A percentile compares a stretch with the other conserved stretches of the same genome.
These are phyloP conservation scores for Trypanosoma mega DNA, from an alignment of 208 protist genomes.

Conservation along the genomic window DNA sequence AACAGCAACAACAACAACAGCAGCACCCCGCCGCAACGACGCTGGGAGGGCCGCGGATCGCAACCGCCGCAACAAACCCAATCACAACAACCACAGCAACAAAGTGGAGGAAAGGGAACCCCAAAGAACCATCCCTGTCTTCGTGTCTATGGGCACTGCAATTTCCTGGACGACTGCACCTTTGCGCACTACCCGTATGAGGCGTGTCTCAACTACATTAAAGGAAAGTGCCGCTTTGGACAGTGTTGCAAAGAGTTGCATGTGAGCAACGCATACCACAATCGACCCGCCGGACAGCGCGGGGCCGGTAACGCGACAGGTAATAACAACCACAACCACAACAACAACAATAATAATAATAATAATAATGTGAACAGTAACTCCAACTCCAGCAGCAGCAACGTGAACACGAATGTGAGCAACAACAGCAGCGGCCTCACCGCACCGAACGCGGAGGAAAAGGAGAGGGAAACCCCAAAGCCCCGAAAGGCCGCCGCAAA, in stretches of 20 bases:
- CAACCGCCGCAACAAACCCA: slow-evolving; percentile 12
- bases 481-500: neutral
- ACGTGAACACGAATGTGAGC: neutral
- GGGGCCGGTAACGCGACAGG: slow-evolving; percentile 5
- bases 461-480: neutral
- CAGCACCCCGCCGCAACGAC: neutral
- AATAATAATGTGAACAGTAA: too few relatives aligned
- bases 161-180: slow-evolving; percentile 86
- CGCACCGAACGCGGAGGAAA: neutral
- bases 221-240: slow-evolving; percentile 89
- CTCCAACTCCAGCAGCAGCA: too few relatives aligned
- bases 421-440: slow-evolving; percentile 1
- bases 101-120: slow-evolving; percentile 13
- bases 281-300: slow-evolving; percentile 26
- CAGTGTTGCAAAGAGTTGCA: slow-evolving; percentile 85
- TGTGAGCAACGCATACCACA: slow-evolving; percentile 57
- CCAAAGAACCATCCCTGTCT: slow-evolving; percentile 73
- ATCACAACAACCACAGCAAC: slow-evolving; percentile 17
- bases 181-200: slow-evolving; percentile 89
- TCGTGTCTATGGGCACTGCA: slow-evolving; percentile 88
- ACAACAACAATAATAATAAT: slow-evolving; percentile 34
- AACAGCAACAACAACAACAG: slow-evolving; percentile 3
- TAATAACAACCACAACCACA: slow-evolving; percentile 33
- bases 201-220: slow-evolving; percentile 88
- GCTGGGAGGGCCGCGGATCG: slow-evolving; percentile 24